Conservation (phyloP, 83 land plant genomes). For the Picea mariana region DNA sequence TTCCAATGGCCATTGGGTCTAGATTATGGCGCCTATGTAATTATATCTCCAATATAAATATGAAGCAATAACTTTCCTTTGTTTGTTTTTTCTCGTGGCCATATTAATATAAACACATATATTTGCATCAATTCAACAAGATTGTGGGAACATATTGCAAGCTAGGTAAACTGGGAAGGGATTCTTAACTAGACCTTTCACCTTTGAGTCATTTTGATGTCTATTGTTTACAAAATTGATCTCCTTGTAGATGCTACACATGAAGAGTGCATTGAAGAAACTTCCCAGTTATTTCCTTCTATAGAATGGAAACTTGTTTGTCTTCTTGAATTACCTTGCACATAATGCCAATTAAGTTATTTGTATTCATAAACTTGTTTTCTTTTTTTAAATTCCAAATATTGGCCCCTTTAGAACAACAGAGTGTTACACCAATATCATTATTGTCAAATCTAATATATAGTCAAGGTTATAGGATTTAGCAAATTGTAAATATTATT, state of each 20-base stretch:
- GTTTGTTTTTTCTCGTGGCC: background rate
- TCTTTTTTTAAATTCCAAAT: background rate
- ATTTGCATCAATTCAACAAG: constrained; percentile 55
- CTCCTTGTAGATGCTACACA: constrained; percentile 75
- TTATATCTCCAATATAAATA: background rate
- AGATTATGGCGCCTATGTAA: background rate
- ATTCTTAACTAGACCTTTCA: constrained; percentile 85
- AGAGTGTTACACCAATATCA: background rate
- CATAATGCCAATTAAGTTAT: background rate
- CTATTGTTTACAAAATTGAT: constrained; percentile 73
- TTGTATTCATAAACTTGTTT: background rate
- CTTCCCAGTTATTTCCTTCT: constrained; percentile 57
- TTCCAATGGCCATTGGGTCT: background rate
- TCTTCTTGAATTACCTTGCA: background rate
- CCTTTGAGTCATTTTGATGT: constrained; percentile 88
- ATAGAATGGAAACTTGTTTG: background rate
- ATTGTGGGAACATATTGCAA: constrained; percentile 77
- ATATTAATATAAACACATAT: background rate
- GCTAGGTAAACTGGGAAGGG: constrained; percentile 89
- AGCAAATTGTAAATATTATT: background rate
- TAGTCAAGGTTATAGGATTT: background rate
- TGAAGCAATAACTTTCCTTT: background rate
- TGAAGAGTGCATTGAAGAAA: constrained; percentile 69
- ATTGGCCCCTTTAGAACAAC: background rate
- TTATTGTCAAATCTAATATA: background rate